Evolutionary conservation across 1,139 yeast genomes (phyloP).

Genomic region (Maudiozyma humilis): DNA sequence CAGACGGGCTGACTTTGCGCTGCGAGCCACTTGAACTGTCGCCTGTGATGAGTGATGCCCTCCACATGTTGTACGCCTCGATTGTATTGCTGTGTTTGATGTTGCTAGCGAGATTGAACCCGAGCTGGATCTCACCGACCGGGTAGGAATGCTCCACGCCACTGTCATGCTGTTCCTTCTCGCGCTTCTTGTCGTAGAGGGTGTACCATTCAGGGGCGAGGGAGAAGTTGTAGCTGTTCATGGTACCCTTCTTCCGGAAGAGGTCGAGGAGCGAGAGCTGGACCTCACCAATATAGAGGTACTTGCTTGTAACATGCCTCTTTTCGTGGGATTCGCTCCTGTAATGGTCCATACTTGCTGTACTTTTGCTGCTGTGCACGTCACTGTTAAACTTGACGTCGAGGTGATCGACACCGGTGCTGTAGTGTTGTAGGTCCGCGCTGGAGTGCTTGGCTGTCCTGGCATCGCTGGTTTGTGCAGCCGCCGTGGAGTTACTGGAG

Average conservation of each 20-base stretch:
- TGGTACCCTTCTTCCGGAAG: conserved; percentile 18
- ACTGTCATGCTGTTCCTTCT: conserved; percentile 12
- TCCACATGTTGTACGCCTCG: conserved; percentile 22
- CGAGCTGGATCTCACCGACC: conserved; percentile 25
- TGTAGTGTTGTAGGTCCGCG: not conserved
- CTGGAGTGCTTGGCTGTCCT: not conserved
- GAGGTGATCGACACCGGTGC: conserved; percentile 1
- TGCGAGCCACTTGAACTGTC: not conserved
- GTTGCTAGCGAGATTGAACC: conserved; percentile 16
- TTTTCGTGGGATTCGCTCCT: not conserved
- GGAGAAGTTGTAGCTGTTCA: conserved; percentile 17
- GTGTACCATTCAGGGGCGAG: conserved; percentile 21
- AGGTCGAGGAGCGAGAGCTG: conserved; percentile 24
- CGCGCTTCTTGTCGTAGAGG: conserved; percentile 22
- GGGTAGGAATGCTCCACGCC: conserved; percentile 9
- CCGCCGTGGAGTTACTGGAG: not conserved
- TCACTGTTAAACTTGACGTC: not conserved
- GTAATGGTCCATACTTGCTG: not conserved
- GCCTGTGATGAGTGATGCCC: conserved; percentile 8
- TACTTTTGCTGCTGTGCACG: not conserved
- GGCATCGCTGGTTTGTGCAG: not conserved
- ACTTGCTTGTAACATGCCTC: conserved; percentile 9
- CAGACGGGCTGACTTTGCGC: not conserved
- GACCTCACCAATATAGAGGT: conserved; percentile 28
- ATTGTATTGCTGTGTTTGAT: conserved; percentile 15